Evolutionary conservation across 208 protist species (phyloP).

Genomic region (Acanthamoeba quina): DNA sequence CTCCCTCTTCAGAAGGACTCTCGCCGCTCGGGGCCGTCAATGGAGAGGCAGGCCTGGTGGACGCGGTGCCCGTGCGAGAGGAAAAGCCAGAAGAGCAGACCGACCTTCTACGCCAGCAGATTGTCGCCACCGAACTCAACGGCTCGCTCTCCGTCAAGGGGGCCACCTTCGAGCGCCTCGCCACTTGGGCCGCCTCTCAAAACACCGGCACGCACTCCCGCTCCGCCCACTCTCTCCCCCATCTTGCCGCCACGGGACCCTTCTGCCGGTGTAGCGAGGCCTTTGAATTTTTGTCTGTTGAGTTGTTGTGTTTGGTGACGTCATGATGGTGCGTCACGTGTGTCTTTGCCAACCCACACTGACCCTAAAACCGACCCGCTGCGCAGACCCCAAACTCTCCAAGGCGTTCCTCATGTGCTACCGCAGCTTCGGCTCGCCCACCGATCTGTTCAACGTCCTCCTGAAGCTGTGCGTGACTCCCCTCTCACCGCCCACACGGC

Average conservation of each 20-base stretch:
- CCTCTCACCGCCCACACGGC: not conserved
- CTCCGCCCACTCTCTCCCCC: too few relatives aligned
- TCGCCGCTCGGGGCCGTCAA: not conserved
- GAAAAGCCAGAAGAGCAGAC: constrained; percentile 60
- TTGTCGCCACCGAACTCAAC: not conserved
- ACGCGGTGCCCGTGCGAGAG: not conserved
- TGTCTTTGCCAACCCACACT: too few relatives aligned
- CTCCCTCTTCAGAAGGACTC: not conserved
- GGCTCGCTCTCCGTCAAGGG: constrained; percentile 46
- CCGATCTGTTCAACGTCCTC: constrained; percentile 55
- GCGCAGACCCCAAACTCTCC: not conserved
- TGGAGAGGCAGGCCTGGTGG: not conserved
- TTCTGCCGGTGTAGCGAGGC: too few relatives aligned
- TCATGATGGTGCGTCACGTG: too few relatives aligned
- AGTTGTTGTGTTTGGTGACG: too few relatives aligned
- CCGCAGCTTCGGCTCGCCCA: constrained; percentile 21
- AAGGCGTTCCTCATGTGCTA: constrained; percentile 50
- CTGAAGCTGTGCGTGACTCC: constrained; percentile 13
- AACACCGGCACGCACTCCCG: not conserved
- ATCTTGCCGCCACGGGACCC: too few relatives aligned
- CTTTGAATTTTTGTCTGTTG: too few relatives aligned
- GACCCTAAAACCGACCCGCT: too few relatives aligned
- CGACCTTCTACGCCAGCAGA: constrained; percentile 4
- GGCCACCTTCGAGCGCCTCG: constrained; percentile 47
- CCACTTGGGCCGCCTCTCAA: constrained; percentile 30